phyloP scores from a whole-genome alignment of 179 eudicot species.

The Beta lomatogona region DNA sequence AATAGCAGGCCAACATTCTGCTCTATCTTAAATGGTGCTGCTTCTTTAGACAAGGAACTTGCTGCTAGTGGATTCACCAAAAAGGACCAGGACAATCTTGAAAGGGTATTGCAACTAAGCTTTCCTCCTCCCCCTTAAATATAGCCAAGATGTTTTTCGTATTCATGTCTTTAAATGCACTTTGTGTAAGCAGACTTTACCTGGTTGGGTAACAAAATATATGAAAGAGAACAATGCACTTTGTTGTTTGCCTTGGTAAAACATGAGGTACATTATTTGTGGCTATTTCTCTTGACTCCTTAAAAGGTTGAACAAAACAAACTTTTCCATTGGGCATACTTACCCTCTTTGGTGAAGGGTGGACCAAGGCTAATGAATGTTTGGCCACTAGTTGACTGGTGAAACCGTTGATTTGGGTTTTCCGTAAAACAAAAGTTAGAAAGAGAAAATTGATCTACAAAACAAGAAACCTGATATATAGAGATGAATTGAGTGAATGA shows the following conservation, averaged over 20 bases:
- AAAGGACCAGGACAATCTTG: constrained; percentile 70
- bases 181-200: background rate
- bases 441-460: too few species aligned
- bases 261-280: background rate
- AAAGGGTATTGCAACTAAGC: constrained; percentile 49
- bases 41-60: constrained; percentile 79
- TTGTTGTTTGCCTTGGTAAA: background rate
- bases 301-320: background rate
- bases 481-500: too few species aligned
- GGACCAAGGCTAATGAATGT: background rate
- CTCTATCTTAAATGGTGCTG: constrained; percentile 52
- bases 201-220: background rate
- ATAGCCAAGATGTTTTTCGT: background rate
- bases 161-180: background rate
- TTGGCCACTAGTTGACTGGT: too few species aligned
- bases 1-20: constrained; percentile 64
- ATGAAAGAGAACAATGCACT: background rate
- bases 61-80: constrained; percentile 93
- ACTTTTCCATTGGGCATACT: background rate
- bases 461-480: too few species aligned
- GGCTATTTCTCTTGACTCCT: background rate
- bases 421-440: background rate
- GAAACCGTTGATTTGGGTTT: too few species aligned
- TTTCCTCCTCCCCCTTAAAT: background rate
- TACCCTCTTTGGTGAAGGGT: background rate